Conservation (phyloP, 106 monocot species). For the Dendrobium catenatum region DNA sequence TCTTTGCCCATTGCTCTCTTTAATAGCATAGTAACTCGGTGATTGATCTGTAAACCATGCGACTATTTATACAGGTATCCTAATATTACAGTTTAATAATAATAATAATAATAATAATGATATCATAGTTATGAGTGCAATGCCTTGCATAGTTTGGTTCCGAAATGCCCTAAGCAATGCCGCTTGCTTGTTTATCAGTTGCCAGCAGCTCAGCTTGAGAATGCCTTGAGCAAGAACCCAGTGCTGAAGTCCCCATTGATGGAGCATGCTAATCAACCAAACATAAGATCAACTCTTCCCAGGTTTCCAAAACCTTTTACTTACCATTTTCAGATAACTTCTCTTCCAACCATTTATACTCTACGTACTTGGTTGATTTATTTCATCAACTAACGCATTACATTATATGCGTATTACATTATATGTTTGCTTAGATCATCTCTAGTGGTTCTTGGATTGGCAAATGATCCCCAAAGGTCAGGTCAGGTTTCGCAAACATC, state of each 20-base stretch:
- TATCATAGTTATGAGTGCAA: neutral
- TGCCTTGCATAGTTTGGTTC: neutral
- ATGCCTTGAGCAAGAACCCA: conserved; percentile 81
- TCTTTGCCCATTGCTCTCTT: too few relatives aligned
- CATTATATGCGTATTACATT: neutral
- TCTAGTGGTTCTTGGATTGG: conserved; percentile 73
- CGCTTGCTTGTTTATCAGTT: conserved; percentile 29
- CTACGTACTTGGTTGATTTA: neutral
- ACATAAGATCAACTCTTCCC: conserved; percentile 62
- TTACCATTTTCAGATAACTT: neutral
- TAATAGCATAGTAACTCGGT: too few relatives aligned
- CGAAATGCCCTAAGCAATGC: too few relatives aligned
- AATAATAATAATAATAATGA: too few relatives aligned
- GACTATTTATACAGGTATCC: too few relatives aligned
- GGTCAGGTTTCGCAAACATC: conserved; percentile 5
- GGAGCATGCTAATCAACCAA: conserved; percentile 78
- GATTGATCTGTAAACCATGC: too few relatives aligned
- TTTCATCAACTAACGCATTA: neutral
- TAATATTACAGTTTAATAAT: too few relatives aligned
- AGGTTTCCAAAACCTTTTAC: conserved; percentile 28
- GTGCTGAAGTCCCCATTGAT: conserved; percentile 46
- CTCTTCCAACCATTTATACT: neutral
- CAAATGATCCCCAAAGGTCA: conserved; percentile 43
- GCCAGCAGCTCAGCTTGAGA: conserved; percentile 91
- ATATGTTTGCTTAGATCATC: conserved; percentile 43